These are phyloP conservation scores for Aspergillus felis DNA, from an alignment of 2,329 filamentous ascomycete genomes.

Conservation along the genomic window DNA sequence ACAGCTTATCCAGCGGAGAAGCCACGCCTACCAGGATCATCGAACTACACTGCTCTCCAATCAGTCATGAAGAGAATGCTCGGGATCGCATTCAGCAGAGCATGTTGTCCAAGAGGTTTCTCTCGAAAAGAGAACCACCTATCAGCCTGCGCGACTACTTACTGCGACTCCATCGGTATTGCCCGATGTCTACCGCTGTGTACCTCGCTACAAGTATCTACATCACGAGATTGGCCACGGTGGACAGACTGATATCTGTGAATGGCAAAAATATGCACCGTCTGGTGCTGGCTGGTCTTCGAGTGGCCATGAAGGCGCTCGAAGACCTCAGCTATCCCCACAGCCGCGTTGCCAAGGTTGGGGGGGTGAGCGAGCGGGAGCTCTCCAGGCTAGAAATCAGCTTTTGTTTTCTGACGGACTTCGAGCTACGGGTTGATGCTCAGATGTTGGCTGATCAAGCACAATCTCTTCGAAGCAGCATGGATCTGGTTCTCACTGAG, in stretches of 20 bases:
- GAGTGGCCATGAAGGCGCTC: slow-evolving; percentile 91
- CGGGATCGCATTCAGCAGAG: slow-evolving; percentile 74
- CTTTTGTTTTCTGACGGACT: slow-evolving; percentile 81
- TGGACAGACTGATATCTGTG: slow-evolving; percentile 73
- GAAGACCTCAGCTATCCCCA: slow-evolving; percentile 89
- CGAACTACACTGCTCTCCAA: slow-evolving; percentile 35
- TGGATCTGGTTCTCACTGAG: not conserved
- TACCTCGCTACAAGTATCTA: slow-evolving; percentile 87
- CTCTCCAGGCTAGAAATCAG: slow-evolving; percentile 83
- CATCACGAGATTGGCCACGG: slow-evolving; percentile 75
- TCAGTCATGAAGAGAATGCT: slow-evolving; percentile 50
- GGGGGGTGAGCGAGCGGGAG: slow-evolving; percentile 78
- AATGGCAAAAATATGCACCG: slow-evolving; percentile 83
- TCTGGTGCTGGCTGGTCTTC: slow-evolving; percentile 74
- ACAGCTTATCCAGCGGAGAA: slow-evolving; percentile 20
- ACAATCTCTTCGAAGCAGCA: slow-evolving; percentile 29
- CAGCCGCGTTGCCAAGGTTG: slow-evolving; percentile 76
- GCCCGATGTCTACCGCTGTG: slow-evolving; percentile 88
- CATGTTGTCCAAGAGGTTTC: slow-evolving; percentile 87
- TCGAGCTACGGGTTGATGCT: slow-evolving; percentile 66
- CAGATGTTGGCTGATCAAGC: slow-evolving; percentile 52
- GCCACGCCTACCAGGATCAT: slow-evolving; percentile 22
- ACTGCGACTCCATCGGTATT: slow-evolving; percentile 80
- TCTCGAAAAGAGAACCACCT: slow-evolving; percentile 79
- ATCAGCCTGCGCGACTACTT: slow-evolving; percentile 84